Evolutionary conservation across 108 stramenopile species (phyloP).

Genomic region (Nitzschia inconspicua): DNA sequence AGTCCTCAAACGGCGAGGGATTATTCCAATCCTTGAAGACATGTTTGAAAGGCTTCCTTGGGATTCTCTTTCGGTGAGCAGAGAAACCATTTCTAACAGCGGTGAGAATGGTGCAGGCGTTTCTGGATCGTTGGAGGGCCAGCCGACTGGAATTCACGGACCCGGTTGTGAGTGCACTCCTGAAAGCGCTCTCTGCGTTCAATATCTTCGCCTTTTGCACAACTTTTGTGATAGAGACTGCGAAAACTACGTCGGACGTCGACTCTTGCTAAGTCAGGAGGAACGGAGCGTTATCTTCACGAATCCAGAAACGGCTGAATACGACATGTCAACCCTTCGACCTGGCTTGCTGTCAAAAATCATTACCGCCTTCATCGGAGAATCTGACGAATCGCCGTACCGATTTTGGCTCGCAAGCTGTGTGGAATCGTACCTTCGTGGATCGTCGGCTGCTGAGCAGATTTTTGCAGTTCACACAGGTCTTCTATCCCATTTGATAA

Average conservation of each 20-base stretch:
- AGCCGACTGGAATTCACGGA: constrained; percentile 44
- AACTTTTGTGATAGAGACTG: constrained; percentile 88
- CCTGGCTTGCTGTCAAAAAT: constrained; percentile 73
- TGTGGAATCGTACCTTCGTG: constrained; percentile 83
- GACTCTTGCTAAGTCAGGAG: constrained; percentile 33
- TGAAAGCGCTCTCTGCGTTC: constrained; percentile 80
- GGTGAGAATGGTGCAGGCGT: neutral
- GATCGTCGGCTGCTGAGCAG: constrained; percentile 65
- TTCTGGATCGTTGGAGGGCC: constrained; percentile 1
- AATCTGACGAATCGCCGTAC: constrained; percentile 77
- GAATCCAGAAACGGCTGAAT: neutral
- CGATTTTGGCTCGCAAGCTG: constrained; percentile 89
- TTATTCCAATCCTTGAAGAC: constrained; percentile 57
- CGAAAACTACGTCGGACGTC: constrained; percentile 50
- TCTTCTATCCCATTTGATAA: constrained; percentile 54
- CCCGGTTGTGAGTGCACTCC: constrained; percentile 88
- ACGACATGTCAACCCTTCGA: constrained; percentile 8
- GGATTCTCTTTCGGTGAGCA: constrained; percentile 25
- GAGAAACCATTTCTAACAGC: constrained; percentile 1
- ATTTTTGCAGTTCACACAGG: constrained; percentile 55
- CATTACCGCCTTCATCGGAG: constrained; percentile 54
- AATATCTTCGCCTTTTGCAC: constrained; percentile 83
- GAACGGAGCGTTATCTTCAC: constrained; percentile 42
- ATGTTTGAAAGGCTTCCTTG: constrained; percentile 82
- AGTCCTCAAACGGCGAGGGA: constrained; percentile 38